Evolutionary conservation across 2,329 filamentous ascomycete species (phyloP).

Genomic region (Pseudocercospora ulei): DNA sequence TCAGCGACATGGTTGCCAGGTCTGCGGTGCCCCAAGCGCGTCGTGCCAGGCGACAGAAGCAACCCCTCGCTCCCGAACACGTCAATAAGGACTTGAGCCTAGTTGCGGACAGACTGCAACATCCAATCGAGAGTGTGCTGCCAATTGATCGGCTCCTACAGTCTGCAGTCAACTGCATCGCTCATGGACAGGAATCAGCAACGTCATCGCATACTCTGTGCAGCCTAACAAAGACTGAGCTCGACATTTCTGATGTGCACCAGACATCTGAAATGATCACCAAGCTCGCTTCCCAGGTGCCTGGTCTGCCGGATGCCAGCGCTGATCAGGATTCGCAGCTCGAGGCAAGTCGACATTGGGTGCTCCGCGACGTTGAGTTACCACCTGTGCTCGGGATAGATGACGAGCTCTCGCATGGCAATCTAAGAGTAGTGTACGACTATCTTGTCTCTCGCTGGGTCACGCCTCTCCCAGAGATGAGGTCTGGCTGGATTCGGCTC

Average conservation of each 20-base stretch:
- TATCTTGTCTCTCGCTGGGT: slow-evolving; percentile 26
- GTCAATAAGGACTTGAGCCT: background rate
- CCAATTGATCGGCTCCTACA: slow-evolving; percentile 1
- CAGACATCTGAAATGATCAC: slow-evolving; percentile 1
- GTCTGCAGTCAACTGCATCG: background rate
- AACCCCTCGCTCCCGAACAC: background rate
- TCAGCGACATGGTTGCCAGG: too few species aligned
- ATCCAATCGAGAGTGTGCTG: background rate
- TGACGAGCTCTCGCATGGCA: slow-evolving; percentile 1
- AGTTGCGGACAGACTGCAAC: background rate
- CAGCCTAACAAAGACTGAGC: slow-evolving; percentile 1
- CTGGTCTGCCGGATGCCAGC: background rate
- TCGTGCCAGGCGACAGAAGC: slow-evolving; percentile 3
- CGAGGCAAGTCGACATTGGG: background rate
- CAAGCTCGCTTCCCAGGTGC: background rate
- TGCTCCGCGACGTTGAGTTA: background rate
- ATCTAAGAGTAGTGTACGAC: slow-evolving; percentile 20
- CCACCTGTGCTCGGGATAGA: slow-evolving; percentile 1
- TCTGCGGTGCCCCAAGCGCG: slow-evolving; percentile 3
- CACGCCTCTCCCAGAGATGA: slow-evolving; percentile 20
- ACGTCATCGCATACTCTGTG: background rate
- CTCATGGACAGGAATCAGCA: background rate
- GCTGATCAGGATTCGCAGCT: slow-evolving; percentile 1
- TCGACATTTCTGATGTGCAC: background rate
- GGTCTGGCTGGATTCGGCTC: slow-evolving; percentile 28